Base-by-base conservation (phyloP, 345 rosid genomes). In the Gossypium raimondii region DNA sequence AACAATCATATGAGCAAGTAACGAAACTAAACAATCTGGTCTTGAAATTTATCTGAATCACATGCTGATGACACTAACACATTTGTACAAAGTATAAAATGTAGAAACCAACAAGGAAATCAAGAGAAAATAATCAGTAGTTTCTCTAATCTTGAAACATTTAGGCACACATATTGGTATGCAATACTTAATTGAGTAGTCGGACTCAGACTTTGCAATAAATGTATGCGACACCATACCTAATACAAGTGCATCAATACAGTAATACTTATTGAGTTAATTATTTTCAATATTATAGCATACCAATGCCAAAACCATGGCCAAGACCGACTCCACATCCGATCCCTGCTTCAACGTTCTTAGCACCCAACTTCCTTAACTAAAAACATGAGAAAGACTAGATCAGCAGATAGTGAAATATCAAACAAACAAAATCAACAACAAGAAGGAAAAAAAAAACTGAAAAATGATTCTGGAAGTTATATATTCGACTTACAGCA, bases 251-350 rank as follows among this genome's bases (percentile, higher is more conserved):
- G 27, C 16, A 41, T 60, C 55, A 13, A 51, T 51, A 16, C 29
- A 10, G 12, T 27, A 25, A 51, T 51, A 69, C 45, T 50, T 50
- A 12, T 45, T 67, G n/a, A 47, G 55, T 47, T 67, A 47, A 45
- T 47, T 41, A 25, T 7, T 48, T 67, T 47, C 72, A 67, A 67
- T 55, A 67, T 7, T 24, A 22, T 24, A 70, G 22, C 89, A 76
- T 87, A 91, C 93, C 93, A 11, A 84, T 76, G 78, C 97, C 97
- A 77, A 91, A 83, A 38, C 93, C 96, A 78, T 89, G 90, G 77
- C 96, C 96, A 67, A 91, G 84, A 76, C 97, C 97, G 60, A 91
- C 82, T 81, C 97, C 93, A 67, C 97, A 91, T 55, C 97, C 97
- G 69, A 87, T 41, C 48, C 92, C 93, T 59, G 83, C 92, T 83